These are phyloP conservation scores for Phytophthora boehmeriae DNA, from an alignment of 352 stramenopile genomes.

Conservation along the genomic window DNA sequence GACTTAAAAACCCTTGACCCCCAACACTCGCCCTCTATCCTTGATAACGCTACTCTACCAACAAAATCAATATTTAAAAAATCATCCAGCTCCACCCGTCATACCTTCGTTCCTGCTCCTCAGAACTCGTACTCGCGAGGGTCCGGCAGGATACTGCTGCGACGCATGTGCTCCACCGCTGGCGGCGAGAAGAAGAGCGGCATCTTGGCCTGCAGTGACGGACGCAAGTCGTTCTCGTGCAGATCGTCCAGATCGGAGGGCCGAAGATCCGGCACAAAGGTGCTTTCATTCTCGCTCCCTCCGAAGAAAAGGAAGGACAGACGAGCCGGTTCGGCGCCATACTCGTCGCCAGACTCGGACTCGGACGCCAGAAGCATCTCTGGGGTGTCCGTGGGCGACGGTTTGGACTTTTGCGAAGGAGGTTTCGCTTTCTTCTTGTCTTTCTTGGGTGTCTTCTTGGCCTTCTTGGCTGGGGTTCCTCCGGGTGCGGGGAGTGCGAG, in stretches of 20 bases:
- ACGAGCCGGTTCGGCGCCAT: constrained; percentile 18
- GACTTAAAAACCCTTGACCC: constrained; percentile 6
- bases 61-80: constrained; percentile 39
- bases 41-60: constrained; percentile 31
- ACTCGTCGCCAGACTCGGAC: constrained; percentile 40
- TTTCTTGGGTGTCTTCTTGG: constrained; percentile 18
- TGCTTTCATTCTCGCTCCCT: constrained; percentile 53
- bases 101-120: constrained; percentile 6
- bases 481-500: constrained; percentile 9
- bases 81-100: constrained; percentile 17
- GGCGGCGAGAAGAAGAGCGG: constrained; percentile 73
- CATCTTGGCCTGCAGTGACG: constrained; percentile 60
- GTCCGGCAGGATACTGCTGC: constrained; percentile 51
- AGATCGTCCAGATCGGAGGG: constrained; percentile 43
- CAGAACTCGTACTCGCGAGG: constrained; percentile 68
- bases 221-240: constrained; percentile 58
- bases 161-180: constrained; percentile 42
- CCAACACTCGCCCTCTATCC: constrained; percentile 18
- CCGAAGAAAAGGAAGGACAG: constrained; percentile 69
- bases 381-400: constrained; percentile 30
- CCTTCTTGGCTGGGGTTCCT: constrained; percentile 28
- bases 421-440: constrained; percentile 26
- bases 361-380: constrained; percentile 34
- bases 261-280: constrained; percentile 53
- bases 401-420: constrained; percentile 12